Evolutionary conservation across 352 stramenopile species (phyloP), one percentile per base, ranked within the genome.

Genomic region (Phytopythium mirpurense): DNA sequence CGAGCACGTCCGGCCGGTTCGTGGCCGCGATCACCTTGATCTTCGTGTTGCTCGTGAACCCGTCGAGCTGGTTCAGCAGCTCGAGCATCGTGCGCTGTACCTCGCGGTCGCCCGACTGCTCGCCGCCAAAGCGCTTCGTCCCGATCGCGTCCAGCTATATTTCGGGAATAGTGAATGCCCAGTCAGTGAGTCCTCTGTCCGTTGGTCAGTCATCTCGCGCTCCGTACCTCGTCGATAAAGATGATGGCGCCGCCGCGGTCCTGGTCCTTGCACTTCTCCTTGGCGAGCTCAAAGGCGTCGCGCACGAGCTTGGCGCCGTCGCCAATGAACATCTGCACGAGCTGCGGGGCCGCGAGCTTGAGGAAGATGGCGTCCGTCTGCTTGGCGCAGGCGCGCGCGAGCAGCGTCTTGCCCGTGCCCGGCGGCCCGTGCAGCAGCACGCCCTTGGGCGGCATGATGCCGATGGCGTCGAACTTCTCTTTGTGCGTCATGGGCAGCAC

Each of bases 161-260:
- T n/a, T n/a, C n/a, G n/a, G n/a, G n/a, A n/a, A n/a, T n/a, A n/a
- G n/a, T n/a, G n/a, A n/a, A n/a, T n/a, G n/a, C n/a, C n/a, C n/a
- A n/a, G n/a, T n/a, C n/a, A n/a, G n/a, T n/a, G n/a, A n/a, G n/a
- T n/a, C n/a, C n/a, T n/a, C n/a, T n/a, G n/a, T n/a, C n/a, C n/a
- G n/a, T n/a, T n/a, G n/a, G n/a, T n/a, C n/a, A n/a, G n/a, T n/a
- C n/a, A n/a, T n/a, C n/a, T n/a, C n/a, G n/a, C n/a, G n/a, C n/a
- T n/a, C n/a, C n/a, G n/a, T 32, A 99, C 86, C 74, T 99, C 97
- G 67, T 99, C 97, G 68, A 99, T 99, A 74, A 99, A 99, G 43
- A 99, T 83, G 52, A 98, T 97, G 29, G 29, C 29, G 9, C 29
- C 29, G 29, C 29, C 29, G 29, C 29, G 29, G 5, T 32, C 29